Evolutionary conservation across 192 early-diverging fungal genomes (phyloP).

Genomic region (Coemansia sp.): DNA sequence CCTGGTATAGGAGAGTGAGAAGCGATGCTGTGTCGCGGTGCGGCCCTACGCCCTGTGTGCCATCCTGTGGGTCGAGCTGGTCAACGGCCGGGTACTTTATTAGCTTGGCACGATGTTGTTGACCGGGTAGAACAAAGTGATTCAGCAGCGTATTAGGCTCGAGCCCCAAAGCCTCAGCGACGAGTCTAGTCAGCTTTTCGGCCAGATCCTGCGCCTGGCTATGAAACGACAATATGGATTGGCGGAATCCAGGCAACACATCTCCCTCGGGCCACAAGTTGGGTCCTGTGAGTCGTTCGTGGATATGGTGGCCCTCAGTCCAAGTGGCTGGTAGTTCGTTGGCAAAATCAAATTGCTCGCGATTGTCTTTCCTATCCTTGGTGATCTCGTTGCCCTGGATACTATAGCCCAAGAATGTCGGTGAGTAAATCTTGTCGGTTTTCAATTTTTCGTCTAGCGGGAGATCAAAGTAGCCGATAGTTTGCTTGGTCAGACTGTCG

Average conservation of each 20-base stretch:
- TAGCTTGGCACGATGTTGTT: slow-evolving; percentile 30
- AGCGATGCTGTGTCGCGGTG: slow-evolving; percentile 48
- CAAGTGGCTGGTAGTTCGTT: slow-evolving; percentile 43
- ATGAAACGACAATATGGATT: slow-evolving; percentile 43
- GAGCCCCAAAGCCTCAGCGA: slow-evolving; percentile 56
- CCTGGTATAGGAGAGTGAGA: slow-evolving; percentile 62
- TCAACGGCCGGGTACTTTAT: slow-evolving; percentile 38
- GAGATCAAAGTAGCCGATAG: slow-evolving; percentile 57
- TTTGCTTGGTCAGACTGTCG: slow-evolving; percentile 11
- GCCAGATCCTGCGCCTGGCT: slow-evolving; percentile 49
- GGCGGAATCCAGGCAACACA: slow-evolving; percentile 52
- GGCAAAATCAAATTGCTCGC: slow-evolving; percentile 65
- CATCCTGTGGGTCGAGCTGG: slow-evolving; percentile 18
- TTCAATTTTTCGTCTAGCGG: slow-evolving; percentile 61
- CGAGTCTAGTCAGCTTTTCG: slow-evolving; percentile 49
- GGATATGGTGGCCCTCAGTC: slow-evolving; percentile 30
- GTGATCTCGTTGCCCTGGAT: slow-evolving; percentile 57
- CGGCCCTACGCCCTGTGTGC: slow-evolving; percentile 56
- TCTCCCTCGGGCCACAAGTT: slow-evolving; percentile 62
- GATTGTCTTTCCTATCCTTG: slow-evolving; percentile 49
- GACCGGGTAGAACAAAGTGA: slow-evolving; percentile 8
- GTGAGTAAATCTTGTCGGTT: slow-evolving; percentile 58
- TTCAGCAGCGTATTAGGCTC: slow-evolving; percentile 35
- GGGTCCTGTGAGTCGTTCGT: slow-evolving; percentile 60
- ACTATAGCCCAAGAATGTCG: slow-evolving; percentile 65